Evolutionary conservation across 164 flowering plant genomes (phyloP), one percentile per base, ranked within the genome.

Genomic region (Nymphaea colorata): DNA sequence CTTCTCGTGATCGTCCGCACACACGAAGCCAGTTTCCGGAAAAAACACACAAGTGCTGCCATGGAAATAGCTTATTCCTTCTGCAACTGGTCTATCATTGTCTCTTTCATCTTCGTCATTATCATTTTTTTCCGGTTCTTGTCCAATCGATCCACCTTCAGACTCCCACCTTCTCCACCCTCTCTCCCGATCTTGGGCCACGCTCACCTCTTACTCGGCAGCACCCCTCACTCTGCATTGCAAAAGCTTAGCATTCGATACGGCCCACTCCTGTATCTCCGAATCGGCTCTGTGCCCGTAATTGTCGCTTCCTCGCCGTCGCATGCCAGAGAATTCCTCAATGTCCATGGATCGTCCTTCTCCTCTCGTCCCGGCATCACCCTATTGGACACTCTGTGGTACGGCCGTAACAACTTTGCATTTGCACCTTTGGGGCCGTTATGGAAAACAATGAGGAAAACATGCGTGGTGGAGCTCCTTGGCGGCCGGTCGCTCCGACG

Each of bases 101-200:
- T 25, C 36, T 25, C 36, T 25, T 25, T 25, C 36, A 25, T 25
- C 36, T 25, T 25, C 36, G 0, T 25, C 36, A 1, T 25, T 25
- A 25, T 25, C 36, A 25, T 25, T 25, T 25, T 25, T 25, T 25
- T 0, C 36, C 36, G 36, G 36, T 25, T 25, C 36, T 25, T 25
- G 36, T 25, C 36, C 36, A 25, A 2, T 45, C 53, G 63, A 25
- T 61, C 5, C 6, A 61, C 43, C 82, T n/a, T n/a, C n/a, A n/a
- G n/a, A n/a, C n/a, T 72, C 42, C 90, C 88, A 0, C 93, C 93
- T 3, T 66, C 86, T 62, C 90, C 90, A 3, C 3, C 68, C 10
- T 65, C 80, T 41, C 53, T 85, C 42, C 90, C 90, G 0, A 43
- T 85, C 64, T 71, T 87, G 41, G 88, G 90, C 43, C 88, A 87